Percentiles rank a stretch among this genome's conserved stretches.
These are phyloP conservation scores for Daedaleopsis nitida DNA, from an alignment of 768 basidiomycete genomes.

Conservation along the genomic window DNA sequence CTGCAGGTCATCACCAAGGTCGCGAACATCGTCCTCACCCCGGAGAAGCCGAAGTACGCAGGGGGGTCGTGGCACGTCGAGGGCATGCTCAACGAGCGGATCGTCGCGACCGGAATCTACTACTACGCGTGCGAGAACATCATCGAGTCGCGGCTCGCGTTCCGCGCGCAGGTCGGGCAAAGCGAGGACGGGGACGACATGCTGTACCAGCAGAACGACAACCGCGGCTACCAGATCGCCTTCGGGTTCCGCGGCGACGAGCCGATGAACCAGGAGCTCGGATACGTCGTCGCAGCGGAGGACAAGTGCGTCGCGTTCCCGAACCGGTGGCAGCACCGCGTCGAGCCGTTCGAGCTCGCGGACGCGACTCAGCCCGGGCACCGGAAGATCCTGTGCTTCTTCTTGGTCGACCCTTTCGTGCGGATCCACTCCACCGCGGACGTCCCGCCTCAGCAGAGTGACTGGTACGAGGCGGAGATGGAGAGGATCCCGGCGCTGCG, in stretches of 20 bases:
- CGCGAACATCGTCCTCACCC: slow-evolving; percentile 35
- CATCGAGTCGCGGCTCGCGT: slow-evolving; percentile 31
- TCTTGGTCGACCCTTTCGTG: slow-evolving; percentile 38
- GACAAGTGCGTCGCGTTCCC: slow-evolving; percentile 37
- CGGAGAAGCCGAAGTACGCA: slow-evolving; percentile 28
- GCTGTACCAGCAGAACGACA: neutral
- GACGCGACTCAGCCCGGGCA: slow-evolving; percentile 37
- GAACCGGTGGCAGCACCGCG: slow-evolving; percentile 39
- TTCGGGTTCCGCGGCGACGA: slow-evolving; percentile 6
- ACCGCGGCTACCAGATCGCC: neutral
- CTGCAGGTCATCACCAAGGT: slow-evolving; percentile 43
- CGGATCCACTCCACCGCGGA: slow-evolving; percentile 31
- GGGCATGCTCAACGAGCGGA: slow-evolving; percentile 25
- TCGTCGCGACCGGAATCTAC: slow-evolving; percentile 1
- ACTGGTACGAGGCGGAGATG: slow-evolving; percentile 22
- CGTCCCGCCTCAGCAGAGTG: slow-evolving; percentile 34
- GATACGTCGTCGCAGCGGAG: slow-evolving; percentile 28
- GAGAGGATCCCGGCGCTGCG: neutral
- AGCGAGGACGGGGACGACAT: neutral
- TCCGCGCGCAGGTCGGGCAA: slow-evolving; percentile 28
- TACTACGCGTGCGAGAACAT: slow-evolving; percentile 37
- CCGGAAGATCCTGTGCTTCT: slow-evolving; percentile 39
- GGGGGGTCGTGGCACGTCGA: slow-evolving; percentile 38
- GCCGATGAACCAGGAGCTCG: slow-evolving; percentile 26
- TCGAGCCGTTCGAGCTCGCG: slow-evolving; percentile 35